Conservation (phyloP, 768 basidiomycete species). For the Cystobasidium tubakii region DNA sequence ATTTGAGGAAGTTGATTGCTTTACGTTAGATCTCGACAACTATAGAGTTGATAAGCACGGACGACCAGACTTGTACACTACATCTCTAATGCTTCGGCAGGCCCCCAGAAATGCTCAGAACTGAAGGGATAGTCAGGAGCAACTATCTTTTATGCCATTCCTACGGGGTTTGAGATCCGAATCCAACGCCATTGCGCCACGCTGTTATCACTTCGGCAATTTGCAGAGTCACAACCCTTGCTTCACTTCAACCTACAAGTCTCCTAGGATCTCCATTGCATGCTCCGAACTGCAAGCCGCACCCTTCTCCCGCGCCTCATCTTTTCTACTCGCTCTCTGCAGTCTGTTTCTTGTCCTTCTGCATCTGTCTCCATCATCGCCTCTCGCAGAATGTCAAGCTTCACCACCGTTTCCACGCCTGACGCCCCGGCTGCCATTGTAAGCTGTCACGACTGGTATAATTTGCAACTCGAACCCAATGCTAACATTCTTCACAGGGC, state of each 20-base stretch:
- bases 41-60: not conserved
- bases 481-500: constrained; percentile 2
- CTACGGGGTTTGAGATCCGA: too few relatives aligned
- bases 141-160: too few relatives aligned
- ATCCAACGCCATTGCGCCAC: too few relatives aligned
- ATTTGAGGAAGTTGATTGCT: not conserved
- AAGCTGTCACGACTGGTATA: not conserved
- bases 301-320: not conserved
- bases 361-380: not conserved
- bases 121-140: too few relatives aligned
- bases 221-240: too few relatives aligned
- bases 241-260: too few relatives aligned
- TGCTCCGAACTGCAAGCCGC: not conserved
- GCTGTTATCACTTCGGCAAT: too few relatives aligned
- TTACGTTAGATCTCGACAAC: not conserved
- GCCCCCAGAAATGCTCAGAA: not conserved
- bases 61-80: not conserved
- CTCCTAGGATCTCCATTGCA: not conserved
- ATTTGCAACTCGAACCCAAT: not conserved
- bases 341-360: not conserved
- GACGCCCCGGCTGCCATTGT: constrained; percentile 34
- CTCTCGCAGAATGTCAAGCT: not conserved
- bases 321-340: not conserved
- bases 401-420: constrained; percentile 26
- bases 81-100: not conserved